Evolutionary conservation across 2,329 filamentous ascomycete genomes (phyloP), one percentile per base, ranked within the genome.

Genomic region (Claviceps pusilla): DNA sequence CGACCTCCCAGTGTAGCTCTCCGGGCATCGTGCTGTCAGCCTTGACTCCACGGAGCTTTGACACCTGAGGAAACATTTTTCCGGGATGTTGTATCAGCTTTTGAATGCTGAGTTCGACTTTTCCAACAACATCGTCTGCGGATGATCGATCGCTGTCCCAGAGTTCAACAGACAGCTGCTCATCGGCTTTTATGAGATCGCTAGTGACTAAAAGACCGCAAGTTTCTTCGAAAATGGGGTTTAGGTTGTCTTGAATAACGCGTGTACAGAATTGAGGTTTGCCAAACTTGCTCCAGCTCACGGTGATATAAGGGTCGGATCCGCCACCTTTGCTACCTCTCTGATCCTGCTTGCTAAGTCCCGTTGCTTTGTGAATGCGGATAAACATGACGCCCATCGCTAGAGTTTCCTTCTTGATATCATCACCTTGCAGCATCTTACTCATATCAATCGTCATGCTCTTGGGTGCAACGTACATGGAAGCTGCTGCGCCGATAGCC

Each of bases 231-330:
- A 94, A 97, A 4, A 95, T 77, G 0, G 93, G 93, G 63, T 97
- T 95, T 54, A 95, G 77, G 60, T 96, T 86, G 64, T 97, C 91
- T 52, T 91, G 89, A 59, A 97, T 96, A 52, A 97, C 90, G 50
- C 93, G 83, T 1, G 93, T 97, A 69, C 90, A 96, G 69, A 95
- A 97, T 80, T 95, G 94, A 1, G 91, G 91, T 71, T 98, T 98
- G 55, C 87, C 87, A 62, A 96, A 97, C 68, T 97, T 96, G 63
- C 88, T 94, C 74, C 94, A 97, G 45, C 87, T 85, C 41, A 97
- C 77, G 37, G 91, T 96, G 65, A 97, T 94, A 68, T 97, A 97
- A 0, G 91, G 89, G 61, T 98, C 93, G 51, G 87, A 94, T 48
- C 91, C 91, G 39, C 93, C 91, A 19, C 89, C 86, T 52, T 84